These are phyloP conservation scores for Davidsoniella australis DNA, from an alignment of 2,329 filamentous ascomycete genomes.

Conservation along the genomic window DNA sequence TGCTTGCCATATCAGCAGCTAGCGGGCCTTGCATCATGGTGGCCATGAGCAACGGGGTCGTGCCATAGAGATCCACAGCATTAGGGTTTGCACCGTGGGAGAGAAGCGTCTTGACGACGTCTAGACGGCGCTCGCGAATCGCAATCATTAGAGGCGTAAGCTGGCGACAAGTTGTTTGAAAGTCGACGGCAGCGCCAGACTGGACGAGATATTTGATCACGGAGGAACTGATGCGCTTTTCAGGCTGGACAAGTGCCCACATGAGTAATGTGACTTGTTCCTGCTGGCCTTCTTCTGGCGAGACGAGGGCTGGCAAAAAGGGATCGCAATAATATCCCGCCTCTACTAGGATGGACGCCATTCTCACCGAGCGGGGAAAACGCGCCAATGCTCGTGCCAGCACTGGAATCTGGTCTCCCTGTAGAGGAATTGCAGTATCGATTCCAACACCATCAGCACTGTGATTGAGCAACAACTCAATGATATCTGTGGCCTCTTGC, in stretches of 20 bases:
- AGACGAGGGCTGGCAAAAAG: conserved; percentile 20
- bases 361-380: conserved; percentile 35
- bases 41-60: conserved; percentile 43
- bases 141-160: conserved; percentile 43
- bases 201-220: conserved; percentile 41
- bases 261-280: conserved; percentile 40
- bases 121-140: conserved; percentile 36
- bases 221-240: conserved; percentile 42
- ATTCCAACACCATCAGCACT: conserved; percentile 30
- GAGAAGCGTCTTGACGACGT: conserved; percentile 39
- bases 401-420: conserved; percentile 21
- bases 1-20: conserved; percentile 35
- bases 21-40: conserved; percentile 36
- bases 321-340: conserved; percentile 45
- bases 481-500: not conserved
- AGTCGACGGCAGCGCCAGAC: conserved; percentile 38
- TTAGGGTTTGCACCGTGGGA: conserved; percentile 43
- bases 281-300: conserved; percentile 28
- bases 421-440: conserved; percentile 30
- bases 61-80: conserved; percentile 35
- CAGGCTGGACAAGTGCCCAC: conserved; percentile 45
- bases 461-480: conserved; percentile 20
- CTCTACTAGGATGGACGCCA: conserved; percentile 36
- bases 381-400: conserved; percentile 34
- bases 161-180: conserved; percentile 22